Conservation (phyloP, 306 rosid genomes). For the Rosa lucieae region DNA sequence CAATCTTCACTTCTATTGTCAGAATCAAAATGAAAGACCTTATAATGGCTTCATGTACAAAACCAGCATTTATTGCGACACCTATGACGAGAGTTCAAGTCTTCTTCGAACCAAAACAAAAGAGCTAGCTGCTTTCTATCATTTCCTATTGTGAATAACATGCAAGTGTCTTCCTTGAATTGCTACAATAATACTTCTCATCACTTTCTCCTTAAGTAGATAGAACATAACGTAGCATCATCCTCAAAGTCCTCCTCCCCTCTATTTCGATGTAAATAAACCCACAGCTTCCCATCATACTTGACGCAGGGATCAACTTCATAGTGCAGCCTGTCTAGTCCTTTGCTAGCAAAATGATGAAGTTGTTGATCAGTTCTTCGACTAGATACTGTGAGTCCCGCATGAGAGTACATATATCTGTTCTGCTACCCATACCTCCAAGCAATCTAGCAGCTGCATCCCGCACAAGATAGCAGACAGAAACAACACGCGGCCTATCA, state of each 20-base stretch:
- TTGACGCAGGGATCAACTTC: conserved; percentile 73
- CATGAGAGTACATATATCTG: conserved; percentile 64
- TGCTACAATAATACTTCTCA: neutral
- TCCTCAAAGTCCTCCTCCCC: conserved; percentile 71
- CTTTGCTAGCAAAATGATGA: conserved; percentile 56
- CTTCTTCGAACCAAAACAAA: neutral
- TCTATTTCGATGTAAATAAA: conserved; percentile 69
- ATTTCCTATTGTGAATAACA: neutral
- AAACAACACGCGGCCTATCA: conserved; percentile 57
- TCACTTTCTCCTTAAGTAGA: conserved; percentile 39
- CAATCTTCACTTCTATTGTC: neutral
- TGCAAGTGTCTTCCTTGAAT: neutral
- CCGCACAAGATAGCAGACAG: conserved; percentile 58
- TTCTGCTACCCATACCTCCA: conserved; percentile 72
- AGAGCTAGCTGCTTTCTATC: neutral
- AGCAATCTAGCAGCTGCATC: conserved; percentile 82
- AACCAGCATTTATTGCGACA: neutral
- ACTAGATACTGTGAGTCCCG: conserved; percentile 69
- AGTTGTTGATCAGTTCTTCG: conserved; percentile 68
- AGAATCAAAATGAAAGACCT: neutral
- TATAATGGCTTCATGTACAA: conserved; percentile 1
- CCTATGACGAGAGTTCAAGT: neutral
- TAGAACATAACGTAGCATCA: conserved; percentile 57
- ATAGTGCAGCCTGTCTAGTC: conserved; percentile 66
- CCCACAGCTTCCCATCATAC: conserved; percentile 66